Conservation (phyloP, 192 early-diverging fungal species). For the Umbelopsis vinacea region DNA sequence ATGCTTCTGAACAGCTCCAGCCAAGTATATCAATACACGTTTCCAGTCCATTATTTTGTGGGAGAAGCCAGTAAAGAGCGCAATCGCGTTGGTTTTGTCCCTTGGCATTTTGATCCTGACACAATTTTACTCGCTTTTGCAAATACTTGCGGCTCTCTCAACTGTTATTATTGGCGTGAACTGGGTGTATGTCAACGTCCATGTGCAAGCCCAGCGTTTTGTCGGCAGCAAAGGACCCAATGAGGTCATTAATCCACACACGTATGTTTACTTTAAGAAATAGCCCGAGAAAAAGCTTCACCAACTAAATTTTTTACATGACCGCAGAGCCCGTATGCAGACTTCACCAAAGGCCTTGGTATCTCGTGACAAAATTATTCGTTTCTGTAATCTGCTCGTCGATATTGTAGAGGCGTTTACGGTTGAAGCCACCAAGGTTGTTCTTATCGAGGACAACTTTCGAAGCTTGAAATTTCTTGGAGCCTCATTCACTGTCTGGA, state of each 20-base stretch:
- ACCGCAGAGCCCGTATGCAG: conserved; percentile 19
- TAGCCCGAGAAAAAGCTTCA: background rate
- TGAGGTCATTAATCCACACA: conserved; percentile 34
- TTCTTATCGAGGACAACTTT: conserved; percentile 41
- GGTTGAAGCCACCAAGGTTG: conserved; percentile 31
- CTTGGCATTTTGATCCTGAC: conserved; percentile 35
- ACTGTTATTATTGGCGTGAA: conserved; percentile 43
- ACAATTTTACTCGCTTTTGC: conserved; percentile 39
- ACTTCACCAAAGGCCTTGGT: conserved; percentile 1
- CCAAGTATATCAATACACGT: conserved; percentile 29
- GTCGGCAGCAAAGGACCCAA: conserved; percentile 27
- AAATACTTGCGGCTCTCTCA: conserved; percentile 31
- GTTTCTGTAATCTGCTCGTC: conserved; percentile 28
- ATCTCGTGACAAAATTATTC: conserved; percentile 39
- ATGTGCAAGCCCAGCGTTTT: conserved; percentile 33
- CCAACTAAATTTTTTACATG: conserved; percentile 17
- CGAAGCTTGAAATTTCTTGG: conserved; percentile 24
- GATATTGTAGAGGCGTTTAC: conserved; percentile 35
- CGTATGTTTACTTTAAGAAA: conserved; percentile 16
- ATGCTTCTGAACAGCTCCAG: conserved; percentile 18
- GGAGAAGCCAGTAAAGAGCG: conserved; percentile 39
- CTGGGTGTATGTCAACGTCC: conserved; percentile 41
- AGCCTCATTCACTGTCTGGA: conserved; percentile 36
- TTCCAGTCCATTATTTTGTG: conserved; percentile 36
- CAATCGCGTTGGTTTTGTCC: conserved; percentile 13